phyloP scores from a whole-genome alignment of 108 stramenopile genomes.

The Cylindrotheca fusiformis region DNA sequence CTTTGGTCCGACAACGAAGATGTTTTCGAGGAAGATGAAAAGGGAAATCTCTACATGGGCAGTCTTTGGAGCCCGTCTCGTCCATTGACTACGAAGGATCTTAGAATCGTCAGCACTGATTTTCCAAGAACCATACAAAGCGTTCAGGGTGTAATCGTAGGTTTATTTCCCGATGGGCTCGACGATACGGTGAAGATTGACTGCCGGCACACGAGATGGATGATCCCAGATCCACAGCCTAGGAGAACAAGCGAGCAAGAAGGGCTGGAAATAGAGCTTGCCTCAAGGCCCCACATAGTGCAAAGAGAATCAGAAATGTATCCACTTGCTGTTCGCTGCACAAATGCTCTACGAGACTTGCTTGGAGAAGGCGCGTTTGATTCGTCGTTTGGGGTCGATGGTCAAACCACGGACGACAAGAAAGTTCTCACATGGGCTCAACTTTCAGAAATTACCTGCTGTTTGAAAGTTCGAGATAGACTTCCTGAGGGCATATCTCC shows the following conservation, averaged over 20 bases:
- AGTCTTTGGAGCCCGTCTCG: constrained; percentile 23
- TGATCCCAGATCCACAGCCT: constrained; percentile 87
- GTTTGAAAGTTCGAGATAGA: constrained; percentile 49
- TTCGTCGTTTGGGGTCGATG: constrained; percentile 66
- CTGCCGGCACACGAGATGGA: constrained; percentile 50
- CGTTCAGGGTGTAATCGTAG: constrained; percentile 71
- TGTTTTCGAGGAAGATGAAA: neutral
- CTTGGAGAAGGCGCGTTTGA: constrained; percentile 46
- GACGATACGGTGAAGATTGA: constrained; percentile 51
- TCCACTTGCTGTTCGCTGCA: constrained; percentile 48
- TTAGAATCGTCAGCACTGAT: constrained; percentile 63
- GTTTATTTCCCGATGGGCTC: constrained; percentile 57
- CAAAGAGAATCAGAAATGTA: constrained; percentile 52
- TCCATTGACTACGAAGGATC: constrained; percentile 42
- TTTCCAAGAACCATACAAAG: constrained; percentile 81
- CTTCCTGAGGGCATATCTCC: constrained; percentile 55
- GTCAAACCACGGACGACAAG: neutral
- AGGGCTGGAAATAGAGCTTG: constrained; percentile 52
- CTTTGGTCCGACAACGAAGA: constrained; percentile 31
- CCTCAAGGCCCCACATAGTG: constrained; percentile 46
- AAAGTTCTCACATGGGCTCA: constrained; percentile 47
- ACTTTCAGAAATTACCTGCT: constrained; percentile 72
- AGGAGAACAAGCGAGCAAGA: constrained; percentile 56
- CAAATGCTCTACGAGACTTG: constrained; percentile 40
- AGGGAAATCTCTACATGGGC: constrained; percentile 7